Evolutionary conservation across 208 protist species (phyloP).

Genomic region (Porcisia hertigi): DNA sequence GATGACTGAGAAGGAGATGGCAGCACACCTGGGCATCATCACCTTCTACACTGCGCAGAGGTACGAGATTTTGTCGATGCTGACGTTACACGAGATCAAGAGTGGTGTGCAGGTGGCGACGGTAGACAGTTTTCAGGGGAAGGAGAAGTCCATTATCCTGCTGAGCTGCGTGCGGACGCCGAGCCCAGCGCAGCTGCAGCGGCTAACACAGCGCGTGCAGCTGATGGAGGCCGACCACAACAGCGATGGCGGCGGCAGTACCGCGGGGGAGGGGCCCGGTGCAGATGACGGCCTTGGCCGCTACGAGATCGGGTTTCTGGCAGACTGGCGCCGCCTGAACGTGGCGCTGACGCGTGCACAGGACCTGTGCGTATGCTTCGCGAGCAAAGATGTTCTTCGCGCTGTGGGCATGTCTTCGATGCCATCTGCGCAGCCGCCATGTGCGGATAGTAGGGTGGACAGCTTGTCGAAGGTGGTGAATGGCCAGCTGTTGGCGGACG

Average conservation of each 20-base stretch:
- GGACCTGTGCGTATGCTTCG: conserved; percentile 83
- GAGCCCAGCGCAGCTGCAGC: conserved; percentile 24
- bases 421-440: background rate
- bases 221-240: conserved; percentile 10
- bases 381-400: conserved; percentile 43
- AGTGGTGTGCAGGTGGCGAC: conserved; percentile 82
- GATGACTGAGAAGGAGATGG: conserved; percentile 58
- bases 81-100: conserved; percentile 55
- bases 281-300: conserved; percentile 20
- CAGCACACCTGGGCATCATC: conserved; percentile 63
- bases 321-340: conserved; percentile 89
- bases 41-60: conserved; percentile 86
- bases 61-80: conserved; percentile 38
- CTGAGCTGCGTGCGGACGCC: conserved; percentile 89
- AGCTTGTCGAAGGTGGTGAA: conserved; percentile 25
- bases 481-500: conserved; percentile 27
- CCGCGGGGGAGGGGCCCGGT: conserved; percentile 14
- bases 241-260: conserved; percentile 4
- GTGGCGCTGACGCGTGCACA: conserved; percentile 92
- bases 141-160: conserved; percentile 93
- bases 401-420: conserved; percentile 28
- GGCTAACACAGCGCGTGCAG: conserved; percentile 28
- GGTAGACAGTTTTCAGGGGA: conserved; percentile 94
- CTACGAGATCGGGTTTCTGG: conserved; percentile 85
- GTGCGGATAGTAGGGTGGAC: conserved; percentile 25